Evolutionary conservation across 305 asterid species (phyloP), one percentile per base, ranked within the genome.

Genomic region (Solanum hybrid): DNA sequence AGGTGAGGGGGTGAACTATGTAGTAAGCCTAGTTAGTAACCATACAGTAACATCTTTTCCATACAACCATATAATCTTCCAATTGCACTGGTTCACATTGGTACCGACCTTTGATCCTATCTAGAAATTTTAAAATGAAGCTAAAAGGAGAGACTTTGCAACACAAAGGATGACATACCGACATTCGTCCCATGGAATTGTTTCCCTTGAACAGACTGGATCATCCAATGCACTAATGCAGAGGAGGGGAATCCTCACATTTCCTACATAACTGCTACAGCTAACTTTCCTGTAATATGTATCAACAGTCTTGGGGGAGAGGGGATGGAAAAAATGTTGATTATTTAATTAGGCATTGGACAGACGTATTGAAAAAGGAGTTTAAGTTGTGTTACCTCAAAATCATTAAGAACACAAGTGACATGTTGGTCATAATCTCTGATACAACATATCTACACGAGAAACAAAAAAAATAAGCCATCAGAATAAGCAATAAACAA

Each of bases 111-210:
- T 83, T 83, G 51, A 83, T 83, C 87, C 87, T 42, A 83, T 14
- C 20, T 29, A 83, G 40, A 51, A 29, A 28, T 46, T 83, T 29
- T 9, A 46, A 69, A 39, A 83, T 46, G 73, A 42, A 82, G 71
- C 71, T 42, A 83, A 46, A 39, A 28, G 29, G 8, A 46, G 74
- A 46, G 40, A 46, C 73, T 82, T 14, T 18, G 87, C 74, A 83
- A 46, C 37, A 83, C 20, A 42, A 46, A 83, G 74, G 39, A 83
- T 29, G 87, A 83, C 91, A 40, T 89, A 96, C 99, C 99, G 93
- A 95, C 99, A 96, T 91, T 97, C 99, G 87, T 97, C 99, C 97
- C 97, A 95, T 89, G 99, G 99, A 91, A 97, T 95, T 90, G 99
- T 98, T 92, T 97, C 99, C 91, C 93, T 88, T 20, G 99, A 94